Evolutionary conservation across 108 stramenopile species (phyloP).

Genomic region (Skeletonema marinoi): DNA sequence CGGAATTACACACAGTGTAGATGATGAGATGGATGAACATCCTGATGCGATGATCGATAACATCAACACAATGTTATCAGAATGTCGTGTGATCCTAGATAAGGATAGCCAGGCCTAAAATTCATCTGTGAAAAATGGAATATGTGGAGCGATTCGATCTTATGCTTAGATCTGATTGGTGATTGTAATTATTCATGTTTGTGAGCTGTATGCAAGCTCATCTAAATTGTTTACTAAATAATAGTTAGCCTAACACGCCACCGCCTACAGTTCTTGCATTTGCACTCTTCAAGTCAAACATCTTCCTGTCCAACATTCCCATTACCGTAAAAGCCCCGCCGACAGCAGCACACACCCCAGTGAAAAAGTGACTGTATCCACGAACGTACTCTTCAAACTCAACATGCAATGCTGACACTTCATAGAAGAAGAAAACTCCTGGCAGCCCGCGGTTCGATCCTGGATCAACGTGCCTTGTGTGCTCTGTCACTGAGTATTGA

Average conservation of each 20-base stretch:
- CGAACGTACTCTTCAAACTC: constrained; percentile 87
- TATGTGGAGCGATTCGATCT: too few species aligned
- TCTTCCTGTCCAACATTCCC: constrained; percentile 76
- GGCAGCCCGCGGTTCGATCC: constrained; percentile 91
- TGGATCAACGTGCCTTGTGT: constrained; percentile 91
- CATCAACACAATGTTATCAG: constrained; percentile 44
- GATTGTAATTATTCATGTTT: neutral
- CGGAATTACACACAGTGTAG: constrained; percentile 35
- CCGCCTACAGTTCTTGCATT: neutral
- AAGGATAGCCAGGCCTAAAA: constrained; percentile 7
- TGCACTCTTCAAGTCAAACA: constrained; percentile 54
- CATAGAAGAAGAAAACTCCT: constrained; percentile 98
- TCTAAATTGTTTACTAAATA: neutral
- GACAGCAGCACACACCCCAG: constrained; percentile 85
- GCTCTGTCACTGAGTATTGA: constrained; percentile 97
- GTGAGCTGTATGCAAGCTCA: neutral
- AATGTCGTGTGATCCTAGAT: constrained; percentile 46
- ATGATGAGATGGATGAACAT: constrained; percentile 44
- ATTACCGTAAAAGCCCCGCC: constrained; percentile 89
- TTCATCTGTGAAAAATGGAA: too few species aligned
- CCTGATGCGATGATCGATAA: constrained; percentile 43
- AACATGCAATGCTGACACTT: constrained; percentile 92
- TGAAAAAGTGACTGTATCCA: constrained; percentile 87
- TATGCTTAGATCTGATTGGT: neutral
- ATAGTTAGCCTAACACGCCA: constrained; percentile 1